Evolutionary conservation across 1,139 yeast genomes (phyloP).

Genomic region (Candida labiduridarum): DNA sequence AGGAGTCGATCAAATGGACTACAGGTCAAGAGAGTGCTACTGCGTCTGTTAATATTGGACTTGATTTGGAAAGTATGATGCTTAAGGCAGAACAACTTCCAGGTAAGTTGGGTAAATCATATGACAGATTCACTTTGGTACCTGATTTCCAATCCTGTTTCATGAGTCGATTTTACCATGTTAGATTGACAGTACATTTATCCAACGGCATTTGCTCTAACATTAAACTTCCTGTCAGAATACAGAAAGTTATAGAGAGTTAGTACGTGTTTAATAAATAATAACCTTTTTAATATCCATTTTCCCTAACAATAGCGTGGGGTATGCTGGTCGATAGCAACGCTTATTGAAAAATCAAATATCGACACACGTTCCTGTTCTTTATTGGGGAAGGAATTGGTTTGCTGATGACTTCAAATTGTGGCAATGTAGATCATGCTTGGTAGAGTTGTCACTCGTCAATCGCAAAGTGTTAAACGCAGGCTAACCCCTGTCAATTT

Average conservation of each 20-base stretch:
- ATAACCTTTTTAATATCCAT: no score
- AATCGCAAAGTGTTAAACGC: no score
- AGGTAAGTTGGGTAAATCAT: slow-evolving; percentile 9
- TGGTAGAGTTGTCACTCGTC: no score
- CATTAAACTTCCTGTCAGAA: slow-evolving; percentile 37
- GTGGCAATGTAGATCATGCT: no score
- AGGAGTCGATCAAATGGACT: slow-evolving; percentile 10
- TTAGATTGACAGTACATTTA: slow-evolving; percentile 31
- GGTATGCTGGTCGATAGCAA: no score
- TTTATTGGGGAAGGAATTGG: no score
- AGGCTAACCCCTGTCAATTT: no score
- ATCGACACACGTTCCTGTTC: no score
- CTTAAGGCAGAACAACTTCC: slow-evolving; percentile 13
- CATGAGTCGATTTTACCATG: slow-evolving; percentile 38
- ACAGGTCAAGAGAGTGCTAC: not conserved
- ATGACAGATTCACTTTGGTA: slow-evolving; percentile 29
- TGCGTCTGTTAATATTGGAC: slow-evolving; percentile 12
- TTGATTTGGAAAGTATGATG: slow-evolving; percentile 13
- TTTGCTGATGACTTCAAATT: no score
- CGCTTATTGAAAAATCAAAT: no score
- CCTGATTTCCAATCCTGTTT: slow-evolving; percentile 46
- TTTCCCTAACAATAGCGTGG: no score
- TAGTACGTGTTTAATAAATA: no score
- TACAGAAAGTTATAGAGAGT: slow-evolving; percentile 14
- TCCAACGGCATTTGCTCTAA: slow-evolving; percentile 30